Evolutionary conservation across 306 rosid species (phyloP).

Genomic region (Ceratonia siliqua): DNA sequence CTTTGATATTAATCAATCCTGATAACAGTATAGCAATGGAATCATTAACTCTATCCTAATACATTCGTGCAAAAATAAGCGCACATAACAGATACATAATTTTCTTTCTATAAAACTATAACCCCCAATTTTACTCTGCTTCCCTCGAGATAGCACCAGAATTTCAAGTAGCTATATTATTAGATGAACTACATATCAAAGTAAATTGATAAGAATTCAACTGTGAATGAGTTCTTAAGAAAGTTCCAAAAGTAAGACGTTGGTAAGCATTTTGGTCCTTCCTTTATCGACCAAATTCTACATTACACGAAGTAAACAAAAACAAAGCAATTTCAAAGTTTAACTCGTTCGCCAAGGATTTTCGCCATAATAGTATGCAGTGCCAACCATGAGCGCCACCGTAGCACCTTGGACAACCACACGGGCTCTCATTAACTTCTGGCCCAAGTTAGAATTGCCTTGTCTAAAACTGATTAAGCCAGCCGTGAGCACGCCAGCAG

Average conservation of each 20-base stretch:
- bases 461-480: slow-evolving; percentile 67
- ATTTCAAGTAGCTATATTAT: background rate
- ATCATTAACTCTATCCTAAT: background rate
- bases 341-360: slow-evolving; percentile 54
- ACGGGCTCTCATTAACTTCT: slow-evolving; percentile 70
- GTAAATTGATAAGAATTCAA: background rate
- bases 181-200: background rate
- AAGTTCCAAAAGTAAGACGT: background rate
- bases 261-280: background rate
- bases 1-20: background rate
- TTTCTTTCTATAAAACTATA: background rate
- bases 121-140: background rate
- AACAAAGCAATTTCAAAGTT: background rate
- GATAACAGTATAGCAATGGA: background rate
- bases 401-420: slow-evolving; percentile 73
- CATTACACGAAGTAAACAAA: background rate
- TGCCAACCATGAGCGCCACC: slow-evolving; percentile 73
- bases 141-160: background rate
- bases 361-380: slow-evolving; percentile 65
- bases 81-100: background rate
- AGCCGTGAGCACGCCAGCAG: slow-evolving; percentile 71
- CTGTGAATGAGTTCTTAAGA: background rate
- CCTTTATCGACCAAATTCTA: background rate
- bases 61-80: background rate
- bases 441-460: slow-evolving; percentile 67